A percentile compares a stretch with the other conserved stretches of the same genome.
Conservation (phyloP, 2,329 filamentous ascomycete genomes). For the Pseudocercospora cruenta region DNA sequence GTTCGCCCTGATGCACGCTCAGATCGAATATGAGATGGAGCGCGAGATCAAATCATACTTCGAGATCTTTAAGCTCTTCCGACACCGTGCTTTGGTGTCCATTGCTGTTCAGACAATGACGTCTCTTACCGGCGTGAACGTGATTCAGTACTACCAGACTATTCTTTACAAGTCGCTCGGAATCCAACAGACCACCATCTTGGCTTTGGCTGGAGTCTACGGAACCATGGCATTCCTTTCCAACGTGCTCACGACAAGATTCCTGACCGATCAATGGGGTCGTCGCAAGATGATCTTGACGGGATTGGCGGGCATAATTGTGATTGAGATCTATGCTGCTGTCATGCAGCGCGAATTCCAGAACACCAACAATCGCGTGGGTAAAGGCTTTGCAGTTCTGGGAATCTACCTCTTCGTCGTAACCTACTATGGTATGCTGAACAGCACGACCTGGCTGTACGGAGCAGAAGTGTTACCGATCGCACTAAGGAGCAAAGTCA, state of each 20-base stretch:
- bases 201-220: slow-evolving; percentile 59
- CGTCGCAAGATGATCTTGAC: slow-evolving; percentile 62
- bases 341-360: slow-evolving; percentile 63
- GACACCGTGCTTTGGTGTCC: slow-evolving; percentile 57
- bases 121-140: slow-evolving; percentile 60
- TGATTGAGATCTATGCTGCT: slow-evolving; percentile 63
- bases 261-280: slow-evolving; percentile 61
- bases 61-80: slow-evolving; percentile 58
- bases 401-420: slow-evolving; percentile 64
- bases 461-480: slow-evolving; percentile 61
- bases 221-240: slow-evolving; percentile 57
- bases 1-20: slow-evolving; percentile 56
- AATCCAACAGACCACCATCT: slow-evolving; percentile 54
- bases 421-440: slow-evolving; percentile 45
- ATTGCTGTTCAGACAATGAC: slow-evolving; percentile 64
- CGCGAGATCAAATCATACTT: slow-evolving; percentile 57
- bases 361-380: slow-evolving; percentile 57
- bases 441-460: slow-evolving; percentile 44
- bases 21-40: slow-evolving; percentile 59
- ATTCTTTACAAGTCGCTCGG: slow-evolving; percentile 60
- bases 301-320: slow-evolving; percentile 55
- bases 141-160: slow-evolving; percentile 54
- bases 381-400: slow-evolving; percentile 63
- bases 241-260: slow-evolving; percentile 57
- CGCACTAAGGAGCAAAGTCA: slow-evolving; percentile 57